Percentiles rank a stretch among this genome's conserved stretches.
Conservation (phyloP, 2,329 filamentous ascomycete genomes). For the Aspergillus ochraceus region DNA sequence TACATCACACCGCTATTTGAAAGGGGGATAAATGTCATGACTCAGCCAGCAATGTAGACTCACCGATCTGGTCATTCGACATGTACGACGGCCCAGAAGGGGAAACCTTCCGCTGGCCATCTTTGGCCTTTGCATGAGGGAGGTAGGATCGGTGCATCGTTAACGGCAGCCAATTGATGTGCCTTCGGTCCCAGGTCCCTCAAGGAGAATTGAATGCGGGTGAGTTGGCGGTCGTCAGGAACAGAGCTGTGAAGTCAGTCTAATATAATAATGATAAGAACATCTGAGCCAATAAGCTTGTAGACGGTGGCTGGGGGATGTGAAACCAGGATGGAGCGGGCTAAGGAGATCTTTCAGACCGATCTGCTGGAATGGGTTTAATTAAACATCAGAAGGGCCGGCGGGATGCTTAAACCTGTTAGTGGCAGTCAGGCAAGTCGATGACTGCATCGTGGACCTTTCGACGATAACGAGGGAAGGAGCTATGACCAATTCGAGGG, state of each 20-base stretch:
- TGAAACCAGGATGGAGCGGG: conserved; percentile 14
- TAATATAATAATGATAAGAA: conserved; percentile 8
- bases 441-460: background rate
- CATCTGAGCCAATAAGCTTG: conserved; percentile 14
- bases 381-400: conserved; percentile 1
- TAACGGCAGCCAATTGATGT: conserved; percentile 6
- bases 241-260: conserved; percentile 18
- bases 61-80: conserved; percentile 49
- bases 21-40: conserved; percentile 20
- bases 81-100: conserved; percentile 49
- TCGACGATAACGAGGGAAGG: background rate
- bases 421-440: background rate
- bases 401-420: conserved; percentile 13
- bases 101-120: conserved; percentile 45
- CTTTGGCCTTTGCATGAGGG: conserved; percentile 31
- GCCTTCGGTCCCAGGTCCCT: background rate
- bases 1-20: conserved; percentile 3
- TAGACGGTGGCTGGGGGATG: conserved; percentile 16
- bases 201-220: background rate
- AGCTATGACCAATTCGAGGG: conserved; percentile 2
- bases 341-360: conserved; percentile 14
- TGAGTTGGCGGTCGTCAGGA: conserved; percentile 10
- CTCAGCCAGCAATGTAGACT: conserved; percentile 26
- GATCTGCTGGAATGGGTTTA: background rate
- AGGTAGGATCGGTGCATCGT: conserved; percentile 41